Evolutionary conservation across 2,329 filamentous ascomycete genomes (phyloP).

Genomic region (Scortechinia acanthostroma): DNA sequence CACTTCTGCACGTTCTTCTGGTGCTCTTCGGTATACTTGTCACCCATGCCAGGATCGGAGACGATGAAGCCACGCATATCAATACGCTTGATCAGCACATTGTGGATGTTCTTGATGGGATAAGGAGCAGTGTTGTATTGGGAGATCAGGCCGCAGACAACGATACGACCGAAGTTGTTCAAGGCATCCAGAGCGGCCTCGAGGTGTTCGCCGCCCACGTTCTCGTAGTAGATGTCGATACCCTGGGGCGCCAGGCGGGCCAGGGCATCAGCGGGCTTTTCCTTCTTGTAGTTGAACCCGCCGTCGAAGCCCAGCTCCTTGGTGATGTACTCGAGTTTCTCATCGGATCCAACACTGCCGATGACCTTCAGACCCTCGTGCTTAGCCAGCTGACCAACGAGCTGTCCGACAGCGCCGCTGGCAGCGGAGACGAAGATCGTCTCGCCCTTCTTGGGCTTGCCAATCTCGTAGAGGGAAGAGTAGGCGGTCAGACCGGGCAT

Average conservation of each 20-base stretch:
- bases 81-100: constrained; percentile 52
- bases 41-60: constrained; percentile 50
- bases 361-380: constrained; percentile 69
- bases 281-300: constrained; percentile 77
- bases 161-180: constrained; percentile 58
- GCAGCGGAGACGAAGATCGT: constrained; percentile 74
- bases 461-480: constrained; percentile 68
- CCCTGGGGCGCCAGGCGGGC: constrained; percentile 63
- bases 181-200: constrained; percentile 58
- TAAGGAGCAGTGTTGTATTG: constrained; percentile 59
- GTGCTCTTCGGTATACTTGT: constrained; percentile 50
- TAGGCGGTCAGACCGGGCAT: constrained; percentile 76
- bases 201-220: constrained; percentile 70
- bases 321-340: constrained; percentile 66
- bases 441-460: constrained; percentile 68
- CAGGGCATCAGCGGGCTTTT: constrained; percentile 57
- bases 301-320: constrained; percentile 65
- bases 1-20: constrained; percentile 63
- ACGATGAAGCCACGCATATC: constrained; percentile 66
- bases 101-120: constrained; percentile 51
- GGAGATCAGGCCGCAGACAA: constrained; percentile 39
- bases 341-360: constrained; percentile 69
- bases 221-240: constrained; percentile 77
- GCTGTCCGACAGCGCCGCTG: constrained; percentile 67
- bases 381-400: constrained; percentile 72